These are phyloP conservation scores for Cercospora zeina DNA, from an alignment of 2,329 filamentous ascomycete species.

Conservation along the genomic window DNA sequence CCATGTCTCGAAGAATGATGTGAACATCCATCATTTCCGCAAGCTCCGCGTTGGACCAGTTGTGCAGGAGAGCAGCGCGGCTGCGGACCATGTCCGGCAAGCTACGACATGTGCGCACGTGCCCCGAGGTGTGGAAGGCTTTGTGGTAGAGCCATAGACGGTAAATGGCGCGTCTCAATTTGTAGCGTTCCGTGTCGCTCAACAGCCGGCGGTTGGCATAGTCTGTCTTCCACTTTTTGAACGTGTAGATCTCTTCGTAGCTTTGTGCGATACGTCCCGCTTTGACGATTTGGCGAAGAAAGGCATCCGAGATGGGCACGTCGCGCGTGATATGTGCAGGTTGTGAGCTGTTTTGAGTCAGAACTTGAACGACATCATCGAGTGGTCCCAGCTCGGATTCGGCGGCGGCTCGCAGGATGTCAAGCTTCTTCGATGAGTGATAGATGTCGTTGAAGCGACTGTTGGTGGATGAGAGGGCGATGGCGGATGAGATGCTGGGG, in stretches of 20 bases:
- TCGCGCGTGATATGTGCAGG: constrained; percentile 56
- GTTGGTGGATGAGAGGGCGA: constrained; percentile 57
- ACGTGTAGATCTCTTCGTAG: constrained; percentile 63
- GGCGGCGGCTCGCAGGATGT: constrained; percentile 55
- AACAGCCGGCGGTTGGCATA: constrained; percentile 58
- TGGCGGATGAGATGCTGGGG: constrained; percentile 54
- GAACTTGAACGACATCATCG: constrained; percentile 58
- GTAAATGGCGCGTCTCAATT: constrained; percentile 59
- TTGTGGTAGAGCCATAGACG: constrained; percentile 61
- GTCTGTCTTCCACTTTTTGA: constrained; percentile 63
- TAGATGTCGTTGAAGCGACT: constrained; percentile 57
- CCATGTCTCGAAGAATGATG: constrained; percentile 55
- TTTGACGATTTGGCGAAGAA: constrained; percentile 57
- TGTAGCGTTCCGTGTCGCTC: constrained; percentile 51
- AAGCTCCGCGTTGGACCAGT: constrained; percentile 58
- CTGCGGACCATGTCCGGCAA: constrained; percentile 51
- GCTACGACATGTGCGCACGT: constrained; percentile 54
- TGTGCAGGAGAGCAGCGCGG: constrained; percentile 59
- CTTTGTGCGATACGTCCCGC: constrained; percentile 57
- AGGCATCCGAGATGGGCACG: constrained; percentile 56
- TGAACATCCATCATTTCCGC: constrained; percentile 62
- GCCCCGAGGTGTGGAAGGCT: constrained; percentile 57
- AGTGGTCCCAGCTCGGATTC: constrained; percentile 60
- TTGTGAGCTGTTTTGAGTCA: constrained; percentile 62
- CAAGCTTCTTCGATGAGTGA: constrained; percentile 55